Percentiles rank a stretch among this genome's conserved stretches.
Conservation (phyloP, 768 basidiomycete genomes). For the Pleurotus platypus region DNA sequence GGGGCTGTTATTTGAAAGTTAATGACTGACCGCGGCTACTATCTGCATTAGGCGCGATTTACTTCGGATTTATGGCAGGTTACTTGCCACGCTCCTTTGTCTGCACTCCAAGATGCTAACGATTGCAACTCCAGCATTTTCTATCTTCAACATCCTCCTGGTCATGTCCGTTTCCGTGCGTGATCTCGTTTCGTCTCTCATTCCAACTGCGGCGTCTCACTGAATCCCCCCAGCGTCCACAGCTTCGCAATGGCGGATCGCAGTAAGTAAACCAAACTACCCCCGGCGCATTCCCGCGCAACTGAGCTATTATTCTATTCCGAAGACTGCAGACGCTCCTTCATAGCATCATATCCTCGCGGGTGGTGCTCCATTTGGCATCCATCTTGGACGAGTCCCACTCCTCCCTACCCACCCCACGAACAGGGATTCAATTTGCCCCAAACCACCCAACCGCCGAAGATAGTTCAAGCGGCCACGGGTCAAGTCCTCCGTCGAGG, state of each 20-base stretch:
- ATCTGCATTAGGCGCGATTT: background rate
- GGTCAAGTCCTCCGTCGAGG: too few species aligned
- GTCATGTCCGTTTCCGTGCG: background rate
- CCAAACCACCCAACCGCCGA: background rate
- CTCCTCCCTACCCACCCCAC: background rate
- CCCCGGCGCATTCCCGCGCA: too few species aligned
- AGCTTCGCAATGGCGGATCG: background rate
- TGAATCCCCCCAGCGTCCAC: background rate
- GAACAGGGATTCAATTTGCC: background rate
- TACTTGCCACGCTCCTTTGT: background rate
- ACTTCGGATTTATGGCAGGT: constrained; percentile 1
- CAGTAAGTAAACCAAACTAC: background rate
- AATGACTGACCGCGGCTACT: background rate
- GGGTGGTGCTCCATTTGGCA: background rate
- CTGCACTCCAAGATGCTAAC: too few species aligned
- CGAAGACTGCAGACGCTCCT: background rate
- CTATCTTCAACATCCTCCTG: background rate
- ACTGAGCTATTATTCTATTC: too few species aligned
- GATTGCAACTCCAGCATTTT: background rate
- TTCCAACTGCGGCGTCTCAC: too few species aligned
- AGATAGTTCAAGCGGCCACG: too few species aligned
- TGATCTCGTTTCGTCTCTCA: background rate
- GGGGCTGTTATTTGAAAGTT: too few species aligned
- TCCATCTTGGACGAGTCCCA: too few species aligned
- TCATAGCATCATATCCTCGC: background rate